These are phyloP conservation scores for Aspergillus avenaceus DNA, from an alignment of 495 filamentous ascomycete species.

Conservation along the genomic window DNA sequence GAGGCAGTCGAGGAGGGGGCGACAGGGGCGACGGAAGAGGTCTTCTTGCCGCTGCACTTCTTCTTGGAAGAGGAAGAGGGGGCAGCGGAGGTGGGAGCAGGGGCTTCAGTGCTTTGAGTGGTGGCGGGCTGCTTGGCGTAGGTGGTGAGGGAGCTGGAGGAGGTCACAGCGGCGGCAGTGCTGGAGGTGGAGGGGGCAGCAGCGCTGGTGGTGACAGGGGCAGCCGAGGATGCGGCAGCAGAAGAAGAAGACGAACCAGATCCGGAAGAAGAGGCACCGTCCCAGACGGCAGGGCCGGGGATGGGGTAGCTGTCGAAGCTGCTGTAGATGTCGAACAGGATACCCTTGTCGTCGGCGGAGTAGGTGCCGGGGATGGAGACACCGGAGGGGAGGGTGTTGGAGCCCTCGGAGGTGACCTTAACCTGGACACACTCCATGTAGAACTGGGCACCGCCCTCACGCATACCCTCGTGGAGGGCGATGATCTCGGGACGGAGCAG, in stretches of 20 bases:
- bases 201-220: slow-evolving; percentile 3
- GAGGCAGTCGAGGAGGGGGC: background rate
- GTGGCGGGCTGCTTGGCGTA: background rate
- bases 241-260: slow-evolving; percentile 8
- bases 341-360: slow-evolving; percentile 12
- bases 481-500: slow-evolving; percentile 24
- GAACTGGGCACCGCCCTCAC: slow-evolving; percentile 18
- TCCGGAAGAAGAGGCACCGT: slow-evolving; percentile 15
- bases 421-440: slow-evolving; percentile 27
- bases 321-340: slow-evolving; percentile 21
- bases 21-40: background rate
- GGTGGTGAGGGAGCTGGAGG: slow-evolving; percentile 1
- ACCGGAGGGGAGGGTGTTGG: slow-evolving; percentile 13
- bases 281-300: slow-evolving; percentile 22
- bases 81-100: slow-evolving; percentile 9
- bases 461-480: slow-evolving; percentile 18
- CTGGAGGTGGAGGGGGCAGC: background rate
- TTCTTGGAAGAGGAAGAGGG: too few relatives aligned
- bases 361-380: slow-evolving; percentile 21
- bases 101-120: background rate
- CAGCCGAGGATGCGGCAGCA: slow-evolving; percentile 6
- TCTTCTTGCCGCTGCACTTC: too few relatives aligned
- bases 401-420: slow-evolving; percentile 18
- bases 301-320: slow-evolving; percentile 17
- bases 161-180: slow-evolving; percentile 3